phyloP scores from a whole-genome alignment of 2,329 filamentous ascomycete genomes.

The Monosporascus sp. region DNA sequence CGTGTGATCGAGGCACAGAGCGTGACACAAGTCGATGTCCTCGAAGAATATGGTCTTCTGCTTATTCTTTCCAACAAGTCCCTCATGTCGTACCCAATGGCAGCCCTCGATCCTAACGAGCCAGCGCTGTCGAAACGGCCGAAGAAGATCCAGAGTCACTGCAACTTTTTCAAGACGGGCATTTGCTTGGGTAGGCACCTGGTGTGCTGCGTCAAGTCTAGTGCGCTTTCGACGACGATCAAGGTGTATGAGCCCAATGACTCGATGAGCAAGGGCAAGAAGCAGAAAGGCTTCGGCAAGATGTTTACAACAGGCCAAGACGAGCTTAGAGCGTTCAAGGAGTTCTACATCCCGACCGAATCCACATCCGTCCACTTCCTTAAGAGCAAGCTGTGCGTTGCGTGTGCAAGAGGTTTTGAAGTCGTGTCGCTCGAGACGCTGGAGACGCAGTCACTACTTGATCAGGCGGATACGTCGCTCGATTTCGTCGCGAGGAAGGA shows the following conservation, averaged over 20 bases:
- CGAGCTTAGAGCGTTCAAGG: constrained; percentile 93
- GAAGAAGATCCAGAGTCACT: constrained; percentile 94
- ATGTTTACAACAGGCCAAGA: constrained; percentile 94
- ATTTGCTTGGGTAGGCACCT: constrained; percentile 91
- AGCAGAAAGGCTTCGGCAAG: constrained; percentile 90
- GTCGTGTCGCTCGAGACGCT: constrained; percentile 94
- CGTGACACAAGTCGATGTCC: constrained; percentile 91
- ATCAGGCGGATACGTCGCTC: constrained; percentile 94
- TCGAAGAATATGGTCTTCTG: constrained; percentile 91
- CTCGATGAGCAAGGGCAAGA: constrained; percentile 86
- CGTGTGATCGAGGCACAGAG: constrained; percentile 79
- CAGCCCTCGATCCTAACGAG: constrained; percentile 80
- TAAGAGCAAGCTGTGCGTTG: constrained; percentile 92
- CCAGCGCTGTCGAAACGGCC: constrained; percentile 75
- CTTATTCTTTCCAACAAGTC: constrained; percentile 92
- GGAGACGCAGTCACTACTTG: constrained; percentile 94
- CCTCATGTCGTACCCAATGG: constrained; percentile 80
- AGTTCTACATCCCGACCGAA: constrained; percentile 98
- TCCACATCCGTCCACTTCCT: constrained; percentile 98
- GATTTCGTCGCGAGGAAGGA: constrained; percentile 95
- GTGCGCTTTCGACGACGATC: constrained; percentile 88
- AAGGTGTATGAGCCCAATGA: constrained; percentile 99
- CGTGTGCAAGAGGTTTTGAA: constrained; percentile 92
- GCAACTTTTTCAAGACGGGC: constrained; percentile 97
- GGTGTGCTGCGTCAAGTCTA: constrained; percentile 94